Conservation (phyloP, 2,329 filamentous ascomycete genomes). For the Talaromyces sp. region DNA sequence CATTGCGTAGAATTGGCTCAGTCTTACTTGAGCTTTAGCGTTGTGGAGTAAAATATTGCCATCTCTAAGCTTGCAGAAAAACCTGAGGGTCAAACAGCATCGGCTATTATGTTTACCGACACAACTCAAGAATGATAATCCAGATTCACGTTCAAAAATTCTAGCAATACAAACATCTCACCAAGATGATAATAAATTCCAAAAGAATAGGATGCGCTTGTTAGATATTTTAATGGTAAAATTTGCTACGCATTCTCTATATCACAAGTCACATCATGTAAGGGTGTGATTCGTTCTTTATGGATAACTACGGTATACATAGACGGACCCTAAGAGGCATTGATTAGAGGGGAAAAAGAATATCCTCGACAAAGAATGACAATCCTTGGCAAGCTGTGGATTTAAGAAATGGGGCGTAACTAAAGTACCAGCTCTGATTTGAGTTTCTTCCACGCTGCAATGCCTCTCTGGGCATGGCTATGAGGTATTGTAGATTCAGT, state of each 20-base stretch:
- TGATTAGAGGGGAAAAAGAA: background rate
- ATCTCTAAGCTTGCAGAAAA: background rate
- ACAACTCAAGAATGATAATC: background rate
- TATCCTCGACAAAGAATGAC: background rate
- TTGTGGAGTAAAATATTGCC: background rate
- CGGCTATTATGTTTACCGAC: conserved; percentile 1
- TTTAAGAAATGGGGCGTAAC: background rate
- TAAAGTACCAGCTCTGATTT: background rate
- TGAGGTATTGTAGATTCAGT: conserved; percentile 53
- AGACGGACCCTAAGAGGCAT: background rate
- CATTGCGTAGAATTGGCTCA: background rate
- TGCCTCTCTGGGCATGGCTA: conserved; percentile 53
- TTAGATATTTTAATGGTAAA: background rate
- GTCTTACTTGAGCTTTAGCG: background rate
- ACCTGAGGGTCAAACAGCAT: background rate
- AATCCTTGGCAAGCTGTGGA: background rate
- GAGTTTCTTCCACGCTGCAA: conserved; percentile 51
- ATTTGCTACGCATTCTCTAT: background rate
- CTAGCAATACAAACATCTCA: background rate
- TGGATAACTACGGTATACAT: no score
- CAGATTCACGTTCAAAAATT: background rate
- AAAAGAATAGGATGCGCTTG: no score
- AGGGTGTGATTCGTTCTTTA: background rate
- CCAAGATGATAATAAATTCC: background rate
- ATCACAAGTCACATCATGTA: background rate